Conservation (phyloP, 805 yeast genomes). For the Saccharomyces mikatae region DNA sequence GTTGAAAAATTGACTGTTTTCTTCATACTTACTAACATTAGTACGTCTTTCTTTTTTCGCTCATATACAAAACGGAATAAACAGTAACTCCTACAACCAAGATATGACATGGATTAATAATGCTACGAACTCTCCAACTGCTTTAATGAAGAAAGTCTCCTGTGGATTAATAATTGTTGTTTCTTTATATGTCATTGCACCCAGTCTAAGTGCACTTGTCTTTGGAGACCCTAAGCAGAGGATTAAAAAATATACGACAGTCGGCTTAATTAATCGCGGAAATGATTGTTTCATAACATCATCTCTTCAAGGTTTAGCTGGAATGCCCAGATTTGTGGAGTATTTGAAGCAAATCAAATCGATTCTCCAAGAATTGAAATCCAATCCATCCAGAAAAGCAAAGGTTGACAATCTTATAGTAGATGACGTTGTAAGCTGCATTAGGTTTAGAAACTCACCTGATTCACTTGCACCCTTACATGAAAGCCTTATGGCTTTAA, state of each 20-base stretch:
- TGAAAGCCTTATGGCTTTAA: neutral
- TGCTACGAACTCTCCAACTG: neutral
- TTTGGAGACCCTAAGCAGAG: conserved; percentile 35
- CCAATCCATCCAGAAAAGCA: conserved; percentile 4
- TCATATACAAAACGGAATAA: neutral
- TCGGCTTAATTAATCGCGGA: conserved; percentile 68
- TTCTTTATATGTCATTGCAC: conserved; percentile 17
- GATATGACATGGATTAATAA: conserved; percentile 7
- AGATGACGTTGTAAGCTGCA: neutral
- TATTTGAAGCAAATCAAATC: conserved; percentile 36
- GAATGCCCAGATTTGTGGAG: conserved; percentile 49
- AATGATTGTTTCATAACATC: conserved; percentile 93
- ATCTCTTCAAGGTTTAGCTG: conserved; percentile 68
- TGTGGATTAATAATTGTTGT: conserved; percentile 4
- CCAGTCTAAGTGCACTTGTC: conserved; percentile 9
- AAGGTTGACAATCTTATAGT: conserved; percentile 1
- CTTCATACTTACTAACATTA: neutral
- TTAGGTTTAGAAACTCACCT: neutral
- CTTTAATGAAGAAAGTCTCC: conserved; percentile 16
- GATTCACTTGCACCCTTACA: neutral
- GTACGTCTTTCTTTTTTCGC: neutral
- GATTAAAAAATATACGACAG: conserved; percentile 64
- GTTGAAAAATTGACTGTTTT: neutral
- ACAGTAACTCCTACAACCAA: conserved; percentile 9
- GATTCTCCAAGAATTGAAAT: conserved; percentile 21